Conservation (phyloP, 2,329 filamentous ascomycete genomes). For the Paradendryphiella salina region DNA sequence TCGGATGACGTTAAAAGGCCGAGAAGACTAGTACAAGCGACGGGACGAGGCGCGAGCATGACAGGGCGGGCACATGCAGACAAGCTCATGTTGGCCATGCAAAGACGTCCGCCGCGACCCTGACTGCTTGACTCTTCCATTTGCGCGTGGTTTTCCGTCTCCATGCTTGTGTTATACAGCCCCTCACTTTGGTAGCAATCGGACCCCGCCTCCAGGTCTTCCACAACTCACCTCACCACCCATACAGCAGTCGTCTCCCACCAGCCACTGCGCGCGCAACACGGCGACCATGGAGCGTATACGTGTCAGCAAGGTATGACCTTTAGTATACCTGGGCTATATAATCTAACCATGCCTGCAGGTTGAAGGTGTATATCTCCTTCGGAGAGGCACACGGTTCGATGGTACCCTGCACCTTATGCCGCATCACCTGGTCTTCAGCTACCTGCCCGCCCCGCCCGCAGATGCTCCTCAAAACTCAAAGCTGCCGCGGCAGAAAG, state of each 20-base stretch:
- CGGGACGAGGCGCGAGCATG: constrained; percentile 26
- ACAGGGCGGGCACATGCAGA: constrained; percentile 29
- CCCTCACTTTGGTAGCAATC: constrained; percentile 5
- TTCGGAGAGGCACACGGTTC: constrained; percentile 60
- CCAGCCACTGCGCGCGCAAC: constrained; percentile 4
- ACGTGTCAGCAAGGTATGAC: constrained; percentile 51
- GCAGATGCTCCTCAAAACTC: constrained; percentile 42
- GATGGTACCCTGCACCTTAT: constrained; percentile 65
- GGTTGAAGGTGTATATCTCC: constrained; percentile 65
- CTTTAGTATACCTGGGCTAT: neutral
- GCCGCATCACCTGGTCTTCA: constrained; percentile 67
- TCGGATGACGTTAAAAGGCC: constrained; percentile 25
- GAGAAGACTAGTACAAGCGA: constrained; percentile 25
- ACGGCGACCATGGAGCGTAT: constrained; percentile 50
- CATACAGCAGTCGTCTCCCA: constrained; percentile 4
- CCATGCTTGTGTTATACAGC: constrained; percentile 8
- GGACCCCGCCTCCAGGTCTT: constrained; percentile 1
- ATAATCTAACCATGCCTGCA: constrained; percentile 24
- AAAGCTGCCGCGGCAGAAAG: constrained; percentile 58
- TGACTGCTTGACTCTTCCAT: constrained; percentile 8
- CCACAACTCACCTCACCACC: constrained; percentile 1
- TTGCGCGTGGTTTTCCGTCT: constrained; percentile 1
- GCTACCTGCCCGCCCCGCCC: constrained; percentile 54
- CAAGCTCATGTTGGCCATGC: constrained; percentile 24
- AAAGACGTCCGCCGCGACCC: constrained; percentile 11